These are phyloP conservation scores for Cutaneotrichosporon sp. DNA, from an alignment of 1,284 basidiomycete species.

Conservation along the genomic window DNA sequence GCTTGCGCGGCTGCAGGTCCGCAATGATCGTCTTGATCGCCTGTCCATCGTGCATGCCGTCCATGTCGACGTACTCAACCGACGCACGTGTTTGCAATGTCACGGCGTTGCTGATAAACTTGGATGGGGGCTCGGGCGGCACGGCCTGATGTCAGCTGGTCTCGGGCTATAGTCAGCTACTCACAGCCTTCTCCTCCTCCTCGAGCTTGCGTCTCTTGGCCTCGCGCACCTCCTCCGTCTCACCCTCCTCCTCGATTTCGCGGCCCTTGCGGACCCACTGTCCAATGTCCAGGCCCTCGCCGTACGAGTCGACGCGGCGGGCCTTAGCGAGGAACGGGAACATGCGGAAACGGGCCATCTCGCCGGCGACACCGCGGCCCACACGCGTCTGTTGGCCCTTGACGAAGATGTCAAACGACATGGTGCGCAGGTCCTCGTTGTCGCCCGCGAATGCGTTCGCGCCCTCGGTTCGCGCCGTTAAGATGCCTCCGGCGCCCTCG, in stretches of 20 bases:
- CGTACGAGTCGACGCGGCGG: conserved; percentile 89
- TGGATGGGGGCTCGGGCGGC: conserved; percentile 82
- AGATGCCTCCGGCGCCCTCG: conserved; percentile 66
- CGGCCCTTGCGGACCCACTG: conserved; percentile 90
- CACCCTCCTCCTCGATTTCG: conserved; percentile 81
- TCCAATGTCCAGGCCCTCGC: conserved; percentile 89
- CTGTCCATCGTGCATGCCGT: conserved; percentile 92
- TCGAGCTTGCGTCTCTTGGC: conserved; percentile 67
- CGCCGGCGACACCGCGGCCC: conserved; percentile 56
- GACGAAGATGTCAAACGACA: conserved; percentile 94
- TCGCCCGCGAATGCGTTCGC: conserved; percentile 42
- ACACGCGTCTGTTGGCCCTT: conserved; percentile 85
- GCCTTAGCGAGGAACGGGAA: conserved; percentile 96
- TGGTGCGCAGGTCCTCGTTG: conserved; percentile 52
- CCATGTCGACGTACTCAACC: conserved; percentile 89
- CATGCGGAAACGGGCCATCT: conserved; percentile 76
- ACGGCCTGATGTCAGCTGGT: conserved; percentile 59
- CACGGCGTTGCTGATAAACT: conserved; percentile 75
- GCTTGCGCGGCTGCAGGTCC: conserved; percentile 92
- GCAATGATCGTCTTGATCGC: conserved; percentile 96
- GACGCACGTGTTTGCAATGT: conserved; percentile 79
- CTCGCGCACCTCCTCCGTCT: conserved; percentile 76
- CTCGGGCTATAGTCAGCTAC: conserved; percentile 21
- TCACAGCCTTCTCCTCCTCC: conserved; percentile 78
- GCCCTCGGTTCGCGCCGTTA: conserved; percentile 52